These are phyloP conservation scores for Avena atlantica DNA, from an alignment of 176 grass and related monocot species.

Conservation along the genomic window DNA sequence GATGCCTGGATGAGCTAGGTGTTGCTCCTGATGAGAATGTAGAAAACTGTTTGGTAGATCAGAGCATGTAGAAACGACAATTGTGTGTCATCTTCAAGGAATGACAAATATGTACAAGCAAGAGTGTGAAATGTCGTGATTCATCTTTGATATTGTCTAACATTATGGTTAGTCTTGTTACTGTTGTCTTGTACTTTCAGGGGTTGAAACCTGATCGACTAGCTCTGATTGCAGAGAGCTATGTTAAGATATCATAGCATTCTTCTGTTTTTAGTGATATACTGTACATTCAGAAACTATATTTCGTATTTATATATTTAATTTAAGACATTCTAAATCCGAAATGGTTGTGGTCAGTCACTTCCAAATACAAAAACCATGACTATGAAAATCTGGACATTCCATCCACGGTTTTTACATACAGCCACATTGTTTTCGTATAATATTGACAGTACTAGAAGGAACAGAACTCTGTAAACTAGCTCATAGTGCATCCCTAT, in stretches of 20 bases:
- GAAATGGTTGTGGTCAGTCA: background rate
- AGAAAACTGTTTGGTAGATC: conserved; percentile 15
- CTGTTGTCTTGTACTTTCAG: background rate
- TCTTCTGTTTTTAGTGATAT: no score
- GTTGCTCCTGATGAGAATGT: background rate
- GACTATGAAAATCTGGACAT: background rate
- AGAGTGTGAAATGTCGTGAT: background rate
- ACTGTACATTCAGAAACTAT: background rate
- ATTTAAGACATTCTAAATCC: background rate
- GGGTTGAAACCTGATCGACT: background rate
- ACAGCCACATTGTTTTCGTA: background rate
- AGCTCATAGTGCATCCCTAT: background rate
- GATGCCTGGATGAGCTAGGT: background rate
- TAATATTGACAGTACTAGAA: background rate
- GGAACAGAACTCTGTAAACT: background rate
- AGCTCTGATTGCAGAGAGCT: background rate
- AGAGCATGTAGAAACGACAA: conserved; percentile 24
- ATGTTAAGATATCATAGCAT: background rate
- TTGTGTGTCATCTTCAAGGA: background rate
- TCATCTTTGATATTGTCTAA: background rate
- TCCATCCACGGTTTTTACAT: conserved; percentile 18
- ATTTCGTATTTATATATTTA: background rate
- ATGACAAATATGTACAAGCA: background rate
- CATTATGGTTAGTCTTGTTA: no score
- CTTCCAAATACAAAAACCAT: background rate